These are phyloP conservation scores for Ceratopteris richardii DNA, from an alignment of 75 land plant species.

Conservation along the genomic window DNA sequence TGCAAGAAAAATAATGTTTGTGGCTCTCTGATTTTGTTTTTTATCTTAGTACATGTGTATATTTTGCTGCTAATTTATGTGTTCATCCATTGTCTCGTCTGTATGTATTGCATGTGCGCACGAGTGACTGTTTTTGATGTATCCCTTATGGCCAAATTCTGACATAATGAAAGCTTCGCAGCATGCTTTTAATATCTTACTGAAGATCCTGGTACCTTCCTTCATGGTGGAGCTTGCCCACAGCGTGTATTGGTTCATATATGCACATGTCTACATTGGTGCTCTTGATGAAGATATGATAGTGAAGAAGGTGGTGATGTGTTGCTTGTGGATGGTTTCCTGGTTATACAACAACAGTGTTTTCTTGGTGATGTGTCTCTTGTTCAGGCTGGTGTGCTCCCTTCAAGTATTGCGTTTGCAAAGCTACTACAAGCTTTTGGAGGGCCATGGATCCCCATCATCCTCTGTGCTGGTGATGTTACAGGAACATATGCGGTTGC, in stretches of 20 bases:
- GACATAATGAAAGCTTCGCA: too few species aligned
- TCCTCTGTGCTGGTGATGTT: conserved; percentile 13
- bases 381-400: conserved; percentile 32
- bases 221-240: conserved; percentile 23
- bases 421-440: conserved; percentile 24
- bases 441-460: background rate
- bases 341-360: conserved; percentile 28
- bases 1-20: too few species aligned
- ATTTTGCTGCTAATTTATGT: too few species aligned
- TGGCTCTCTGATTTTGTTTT: too few species aligned
- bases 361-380: conserved; percentile 30
- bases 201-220: conserved; percentile 22
- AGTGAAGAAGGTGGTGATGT: conserved; percentile 16
- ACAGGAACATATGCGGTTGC: conserved; percentile 36
- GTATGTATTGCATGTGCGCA: too few species aligned
- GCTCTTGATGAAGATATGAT: background rate
- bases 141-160: too few species aligned
- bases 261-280: conserved; percentile 18
- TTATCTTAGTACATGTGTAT: too few species aligned
- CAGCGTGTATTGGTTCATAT: conserved; percentile 21
- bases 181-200: conserved; percentile 21
- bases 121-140: too few species aligned
- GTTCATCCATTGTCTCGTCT: too few species aligned
- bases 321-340: conserved; percentile 6
- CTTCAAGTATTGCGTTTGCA: conserved; percentile 30